Conservation (phyloP, 2,329 filamentous ascomycete genomes). For the Neofusicoccum sp. region DNA sequence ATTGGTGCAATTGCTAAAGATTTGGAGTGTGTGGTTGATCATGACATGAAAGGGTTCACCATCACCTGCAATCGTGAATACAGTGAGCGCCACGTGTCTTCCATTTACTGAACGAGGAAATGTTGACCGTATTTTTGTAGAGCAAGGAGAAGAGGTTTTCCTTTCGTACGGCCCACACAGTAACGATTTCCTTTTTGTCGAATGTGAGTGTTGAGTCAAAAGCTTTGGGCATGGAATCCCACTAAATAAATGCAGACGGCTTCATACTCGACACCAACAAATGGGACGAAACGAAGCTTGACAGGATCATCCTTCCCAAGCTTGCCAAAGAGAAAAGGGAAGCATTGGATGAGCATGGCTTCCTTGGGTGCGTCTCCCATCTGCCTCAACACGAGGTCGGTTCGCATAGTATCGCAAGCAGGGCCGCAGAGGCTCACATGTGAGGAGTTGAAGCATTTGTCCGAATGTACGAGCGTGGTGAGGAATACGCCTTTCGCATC, state of each 20-base stretch:
- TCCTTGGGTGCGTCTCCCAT: conserved; percentile 31
- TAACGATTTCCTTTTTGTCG: conserved; percentile 70
- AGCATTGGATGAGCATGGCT: conserved; percentile 44
- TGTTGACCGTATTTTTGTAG: conserved; percentile 20
- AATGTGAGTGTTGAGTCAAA: conserved; percentile 44
- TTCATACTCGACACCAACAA: conserved; percentile 41
- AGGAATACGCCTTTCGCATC: too few relatives aligned
- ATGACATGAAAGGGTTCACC: conserved; percentile 52
- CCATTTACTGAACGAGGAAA: neutral
- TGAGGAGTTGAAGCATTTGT: neutral
- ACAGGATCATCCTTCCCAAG: conserved; percentile 41
- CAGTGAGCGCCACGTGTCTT: conserved; percentile 29
- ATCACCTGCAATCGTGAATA: conserved; percentile 55
- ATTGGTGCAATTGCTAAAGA: neutral
- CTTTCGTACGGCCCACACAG: conserved; percentile 69
- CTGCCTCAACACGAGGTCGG: too few relatives aligned
- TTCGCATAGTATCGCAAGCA: too few relatives aligned
- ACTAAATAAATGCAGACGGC: conserved; percentile 31
- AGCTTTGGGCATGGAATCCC: neutral
- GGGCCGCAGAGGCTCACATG: too few relatives aligned
- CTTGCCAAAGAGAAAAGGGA: conserved; percentile 32
- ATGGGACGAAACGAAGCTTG: conserved; percentile 43
- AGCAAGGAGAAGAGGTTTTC: conserved; percentile 62
- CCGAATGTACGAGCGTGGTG: neutral
- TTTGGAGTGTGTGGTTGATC: conserved; percentile 52